phyloP scores from a whole-genome alignment of 1,284 basidiomycete genomes.

The Pseudozyma hubeiensis region DNA sequence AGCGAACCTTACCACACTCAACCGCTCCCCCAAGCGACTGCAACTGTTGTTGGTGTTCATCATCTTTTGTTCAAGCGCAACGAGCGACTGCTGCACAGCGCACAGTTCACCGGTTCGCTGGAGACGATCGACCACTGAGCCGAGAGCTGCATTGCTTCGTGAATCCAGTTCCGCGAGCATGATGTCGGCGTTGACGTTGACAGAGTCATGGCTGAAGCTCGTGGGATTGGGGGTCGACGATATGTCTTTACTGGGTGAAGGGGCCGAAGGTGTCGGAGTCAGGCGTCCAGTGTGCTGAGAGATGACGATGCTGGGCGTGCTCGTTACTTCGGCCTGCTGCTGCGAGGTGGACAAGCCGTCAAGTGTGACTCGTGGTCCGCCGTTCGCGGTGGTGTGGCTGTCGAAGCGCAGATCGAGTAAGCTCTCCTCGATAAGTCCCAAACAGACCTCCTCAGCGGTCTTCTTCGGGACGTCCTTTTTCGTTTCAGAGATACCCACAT shows the following conservation, averaged over 20 bases:
- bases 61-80: constrained; percentile 16
- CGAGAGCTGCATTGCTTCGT: constrained; percentile 5
- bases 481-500: neutral
- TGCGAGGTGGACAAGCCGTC: neutral
- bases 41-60: constrained; percentile 10
- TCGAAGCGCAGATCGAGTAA: constrained; percentile 31
- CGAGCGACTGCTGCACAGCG: constrained; percentile 23
- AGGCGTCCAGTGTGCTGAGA: constrained; percentile 18
- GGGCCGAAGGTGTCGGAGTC: neutral
- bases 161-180: neutral
- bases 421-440: constrained; percentile 22
- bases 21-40: constrained; percentile 10
- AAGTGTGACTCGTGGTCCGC: neutral
- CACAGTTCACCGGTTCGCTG: constrained; percentile 26
- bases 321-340: neutral
- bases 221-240: neutral
- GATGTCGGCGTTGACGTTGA: neutral
- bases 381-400: neutral
- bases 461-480: neutral
- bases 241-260: neutral
- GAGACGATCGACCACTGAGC: constrained; percentile 6
- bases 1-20: constrained; percentile 24
- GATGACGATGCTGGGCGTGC: constrained; percentile 22
- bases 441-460: neutral
- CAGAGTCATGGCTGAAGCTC: neutral